A percentile compares a stretch with the other conserved stretches of the same genome.
phyloP scores from a whole-genome alignment of 2,329 filamentous ascomycete species.

The Colletotrichum graminicola region DNA sequence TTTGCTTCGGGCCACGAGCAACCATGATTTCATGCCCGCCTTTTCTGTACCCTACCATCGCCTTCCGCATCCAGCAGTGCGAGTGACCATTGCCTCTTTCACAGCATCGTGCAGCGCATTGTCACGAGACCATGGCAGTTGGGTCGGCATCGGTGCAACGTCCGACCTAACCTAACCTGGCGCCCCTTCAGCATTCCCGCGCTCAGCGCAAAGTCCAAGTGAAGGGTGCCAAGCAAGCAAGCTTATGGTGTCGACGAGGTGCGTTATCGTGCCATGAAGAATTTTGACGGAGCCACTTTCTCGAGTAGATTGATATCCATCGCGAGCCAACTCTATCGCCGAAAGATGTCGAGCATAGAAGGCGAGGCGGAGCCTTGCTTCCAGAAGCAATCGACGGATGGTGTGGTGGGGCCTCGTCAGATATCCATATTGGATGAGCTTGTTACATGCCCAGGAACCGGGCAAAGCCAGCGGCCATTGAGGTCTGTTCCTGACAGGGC shows the following conservation, averaged over 20 bases:
- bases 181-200: constrained; percentile 3
- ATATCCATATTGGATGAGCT: constrained; percentile 31
- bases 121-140: constrained; percentile 19
- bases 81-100: background rate
- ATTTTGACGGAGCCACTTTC: background rate
- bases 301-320: background rate
- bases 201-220: background rate
- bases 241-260: background rate
- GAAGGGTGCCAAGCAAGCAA: background rate
- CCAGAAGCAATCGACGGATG: constrained; percentile 13
- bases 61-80: background rate
- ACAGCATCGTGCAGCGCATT: background rate
- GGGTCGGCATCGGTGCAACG: constrained; percentile 18
- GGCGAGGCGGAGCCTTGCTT: constrained; percentile 19
- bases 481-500: background rate
- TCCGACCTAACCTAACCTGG: background rate
- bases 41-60: background rate
- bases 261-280: background rate
- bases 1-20: constrained; percentile 19
- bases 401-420: background rate
- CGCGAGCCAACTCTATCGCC: background rate
- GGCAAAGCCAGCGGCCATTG: constrained; percentile 16
- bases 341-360: constrained; percentile 4
- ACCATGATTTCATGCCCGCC: constrained; percentile 8
- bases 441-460: constrained; percentile 16